Conservation (phyloP, 2,329 filamentous ascomycete genomes). For the Verticillium tricorpus region DNA sequence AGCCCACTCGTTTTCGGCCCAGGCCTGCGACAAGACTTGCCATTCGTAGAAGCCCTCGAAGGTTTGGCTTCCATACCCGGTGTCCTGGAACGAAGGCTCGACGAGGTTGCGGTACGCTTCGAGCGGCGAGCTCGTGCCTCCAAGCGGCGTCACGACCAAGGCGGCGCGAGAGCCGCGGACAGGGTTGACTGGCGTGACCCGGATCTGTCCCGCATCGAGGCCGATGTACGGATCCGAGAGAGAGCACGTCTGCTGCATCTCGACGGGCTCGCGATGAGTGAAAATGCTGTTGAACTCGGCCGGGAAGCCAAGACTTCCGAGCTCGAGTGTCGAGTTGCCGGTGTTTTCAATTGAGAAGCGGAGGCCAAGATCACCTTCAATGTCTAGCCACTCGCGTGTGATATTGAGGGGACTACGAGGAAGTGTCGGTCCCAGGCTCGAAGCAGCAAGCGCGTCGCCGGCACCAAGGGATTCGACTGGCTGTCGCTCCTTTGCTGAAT, state of each 20-base stretch:
- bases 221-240: conserved; percentile 56
- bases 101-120: conserved; percentile 51
- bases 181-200: conserved; percentile 41
- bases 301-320: conserved; percentile 54
- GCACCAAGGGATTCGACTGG: conserved; percentile 23
- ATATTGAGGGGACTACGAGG: conserved; percentile 35
- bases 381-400: conserved; percentile 46
- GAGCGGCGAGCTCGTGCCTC: conserved; percentile 35
- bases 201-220: conserved; percentile 52
- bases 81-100: conserved; percentile 35
- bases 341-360: conserved; percentile 46
- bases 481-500: conserved; percentile 38
- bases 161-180: conserved; percentile 42
- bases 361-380: conserved; percentile 44
- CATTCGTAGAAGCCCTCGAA: conserved; percentile 60
- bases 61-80: conserved; percentile 45
- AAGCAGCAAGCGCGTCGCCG: conserved; percentile 27
- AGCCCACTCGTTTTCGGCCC: conserved; percentile 52
- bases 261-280: conserved; percentile 39
- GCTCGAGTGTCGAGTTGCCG: conserved; percentile 35
- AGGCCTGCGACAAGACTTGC: conserved; percentile 50
- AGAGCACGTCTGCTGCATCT: conserved; percentile 47
- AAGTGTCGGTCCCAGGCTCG: conserved; percentile 37
- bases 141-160: conserved; percentile 50
- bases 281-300: conserved; percentile 62